Evolutionary conservation across 495 filamentous ascomycete species (phyloP).

Genomic region (Clohesyomyces aquaticus): DNA sequence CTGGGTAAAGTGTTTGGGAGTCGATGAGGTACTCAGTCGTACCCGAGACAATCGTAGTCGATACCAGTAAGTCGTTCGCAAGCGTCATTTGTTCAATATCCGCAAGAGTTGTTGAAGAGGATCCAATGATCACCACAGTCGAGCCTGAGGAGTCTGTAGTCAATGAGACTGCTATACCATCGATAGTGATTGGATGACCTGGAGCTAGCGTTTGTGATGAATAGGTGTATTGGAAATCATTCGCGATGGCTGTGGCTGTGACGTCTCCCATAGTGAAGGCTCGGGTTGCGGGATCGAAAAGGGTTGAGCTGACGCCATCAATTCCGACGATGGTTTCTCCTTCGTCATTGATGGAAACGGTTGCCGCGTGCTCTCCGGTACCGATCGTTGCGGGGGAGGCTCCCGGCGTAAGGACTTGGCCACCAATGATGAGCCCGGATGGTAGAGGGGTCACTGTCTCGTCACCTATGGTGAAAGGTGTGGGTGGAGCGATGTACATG

Average conservation of each 20-base stretch:
- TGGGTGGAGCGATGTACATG: not conserved
- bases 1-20: slow-evolving; percentile 23
- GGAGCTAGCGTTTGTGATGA: slow-evolving; percentile 13
- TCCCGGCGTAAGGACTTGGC: slow-evolving; percentile 12
- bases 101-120: slow-evolving; percentile 14
- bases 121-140: slow-evolving; percentile 21
- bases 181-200: slow-evolving; percentile 30
- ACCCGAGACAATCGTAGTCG: slow-evolving; percentile 11
- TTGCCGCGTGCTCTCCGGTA: not conserved
- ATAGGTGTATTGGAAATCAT: slow-evolving; percentile 10
- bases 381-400: slow-evolving; percentile 30
- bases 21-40: slow-evolving; percentile 24
- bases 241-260: slow-evolving; percentile 10
- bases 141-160: slow-evolving; percentile 21
- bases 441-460: no score
- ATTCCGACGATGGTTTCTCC: slow-evolving; percentile 24
- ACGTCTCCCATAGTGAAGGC: slow-evolving; percentile 21
- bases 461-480: no score
- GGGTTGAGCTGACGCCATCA: slow-evolving; percentile 2
- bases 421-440: slow-evolving; percentile 11
- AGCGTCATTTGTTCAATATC: not conserved
- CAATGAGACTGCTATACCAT: slow-evolving; percentile 8
- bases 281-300: slow-evolving; percentile 5
- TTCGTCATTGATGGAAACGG: slow-evolving; percentile 9
- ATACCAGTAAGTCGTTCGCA: not conserved